phyloP scores from a whole-genome alignment of 1,284 basidiomycete species.

The Microbotryum violaceum region DNA sequence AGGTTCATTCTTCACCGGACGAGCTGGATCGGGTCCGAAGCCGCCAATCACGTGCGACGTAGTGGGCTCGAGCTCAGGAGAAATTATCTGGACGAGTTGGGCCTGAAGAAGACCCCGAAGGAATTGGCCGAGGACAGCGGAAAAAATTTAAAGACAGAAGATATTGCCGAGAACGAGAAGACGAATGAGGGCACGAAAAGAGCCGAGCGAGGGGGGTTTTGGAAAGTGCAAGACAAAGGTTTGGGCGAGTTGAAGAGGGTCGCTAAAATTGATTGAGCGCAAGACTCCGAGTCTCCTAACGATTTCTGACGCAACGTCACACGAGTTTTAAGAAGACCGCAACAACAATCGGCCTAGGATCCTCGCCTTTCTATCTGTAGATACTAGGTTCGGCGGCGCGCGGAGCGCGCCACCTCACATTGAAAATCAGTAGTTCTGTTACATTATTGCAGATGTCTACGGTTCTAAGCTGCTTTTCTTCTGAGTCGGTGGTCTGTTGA shows the following conservation, averaged over 20 bases:
- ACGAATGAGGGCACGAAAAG: not conserved
- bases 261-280: slow-evolving; percentile 16
- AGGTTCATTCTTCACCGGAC: slow-evolving; percentile 58
- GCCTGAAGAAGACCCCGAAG: not conserved
- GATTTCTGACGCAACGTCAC: too few relatives aligned
- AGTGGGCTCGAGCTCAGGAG: slow-evolving; percentile 58
- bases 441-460: too few relatives aligned
- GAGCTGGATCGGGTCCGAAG: slow-evolving; percentile 64
- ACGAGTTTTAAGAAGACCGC: too few relatives aligned
- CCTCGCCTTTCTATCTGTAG: too few relatives aligned
- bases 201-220: slow-evolving; percentile 3
- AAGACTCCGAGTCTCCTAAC: not conserved
- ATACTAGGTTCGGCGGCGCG: too few relatives aligned
- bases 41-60: slow-evolving; percentile 53
- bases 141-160: slow-evolving; percentile 4
- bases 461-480: too few relatives aligned
- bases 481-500: too few relatives aligned
- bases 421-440: too few relatives aligned
- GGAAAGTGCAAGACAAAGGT: slow-evolving; percentile 17
- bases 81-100: slow-evolving; percentile 4
- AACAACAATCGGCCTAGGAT: too few relatives aligned
- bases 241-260: slow-evolving; percentile 1
- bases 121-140: not conserved
- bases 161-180: slow-evolving; percentile 1
- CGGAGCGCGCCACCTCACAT: too few relatives aligned